These are phyloP conservation scores for Blyttiomyces sp. DNA, from an alignment of 371 early-diverging fungal species.

Conservation along the genomic window DNA sequence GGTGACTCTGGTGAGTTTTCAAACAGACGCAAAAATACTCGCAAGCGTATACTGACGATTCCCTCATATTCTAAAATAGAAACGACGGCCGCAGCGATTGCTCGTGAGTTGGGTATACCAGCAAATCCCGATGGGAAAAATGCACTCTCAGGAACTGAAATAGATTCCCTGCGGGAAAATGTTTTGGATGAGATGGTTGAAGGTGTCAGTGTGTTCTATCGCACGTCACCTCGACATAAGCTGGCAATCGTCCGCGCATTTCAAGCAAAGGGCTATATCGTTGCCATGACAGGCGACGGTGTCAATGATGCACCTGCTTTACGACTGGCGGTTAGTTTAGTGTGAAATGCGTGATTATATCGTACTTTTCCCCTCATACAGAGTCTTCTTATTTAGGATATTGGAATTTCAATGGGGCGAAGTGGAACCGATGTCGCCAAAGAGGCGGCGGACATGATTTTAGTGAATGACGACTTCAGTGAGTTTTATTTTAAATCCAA, in stretches of 20 bases:
- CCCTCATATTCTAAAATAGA: slow-evolving; percentile 34
- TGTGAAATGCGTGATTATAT: slow-evolving; percentile 4
- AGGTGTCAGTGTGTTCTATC: slow-evolving; percentile 43
- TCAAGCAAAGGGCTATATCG: slow-evolving; percentile 49
- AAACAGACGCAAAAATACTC: not conserved
- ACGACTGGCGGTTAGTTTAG: slow-evolving; percentile 58
- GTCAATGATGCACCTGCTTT: slow-evolving; percentile 94
- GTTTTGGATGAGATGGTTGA: slow-evolving; percentile 30
- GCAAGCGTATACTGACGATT: not conserved
- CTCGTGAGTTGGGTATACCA: slow-evolving; percentile 71
- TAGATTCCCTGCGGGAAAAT: slow-evolving; percentile 62
- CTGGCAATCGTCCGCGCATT: slow-evolving; percentile 49
- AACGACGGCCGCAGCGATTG: slow-evolving; percentile 77
- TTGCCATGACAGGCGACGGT: slow-evolving; percentile 63
- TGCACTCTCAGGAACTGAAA: slow-evolving; percentile 68
- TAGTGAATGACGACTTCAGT: slow-evolving; percentile 83
- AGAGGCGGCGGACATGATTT: slow-evolving; percentile 90
- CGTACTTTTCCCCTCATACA: not conserved
- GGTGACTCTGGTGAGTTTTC: slow-evolving; percentile 70
- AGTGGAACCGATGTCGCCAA: slow-evolving; percentile 88
- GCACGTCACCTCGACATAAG: slow-evolving; percentile 55
- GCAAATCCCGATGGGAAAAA: slow-evolving; percentile 49
- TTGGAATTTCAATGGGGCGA: slow-evolving; percentile 89
- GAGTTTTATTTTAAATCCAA: too few species aligned
- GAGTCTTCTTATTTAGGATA: slow-evolving; percentile 46